Conservation (phyloP, 176 grass and related monocot genomes). For the Ensete glaucum region DNA sequence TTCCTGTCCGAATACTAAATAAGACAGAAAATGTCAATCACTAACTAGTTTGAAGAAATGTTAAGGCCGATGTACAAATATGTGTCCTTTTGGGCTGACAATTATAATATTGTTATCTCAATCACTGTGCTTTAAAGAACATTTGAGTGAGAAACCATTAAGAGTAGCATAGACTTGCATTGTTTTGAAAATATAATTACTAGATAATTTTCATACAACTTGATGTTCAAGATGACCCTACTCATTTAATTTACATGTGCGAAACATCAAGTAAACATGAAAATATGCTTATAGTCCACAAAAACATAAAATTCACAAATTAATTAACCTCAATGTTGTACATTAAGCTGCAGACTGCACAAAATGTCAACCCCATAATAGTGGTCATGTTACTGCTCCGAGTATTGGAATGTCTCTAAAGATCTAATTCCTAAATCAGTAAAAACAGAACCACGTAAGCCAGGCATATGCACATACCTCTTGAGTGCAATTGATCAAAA, state of each 20-base stretch:
- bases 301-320: no score
- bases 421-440: background rate
- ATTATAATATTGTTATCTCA: background rate
- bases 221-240: background rate
- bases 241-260: background rate
- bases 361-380: no score
- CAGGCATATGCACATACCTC: constrained; percentile 5
- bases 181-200: background rate
- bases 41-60: no score
- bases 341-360: no score
- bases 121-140: background rate
- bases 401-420: background rate
- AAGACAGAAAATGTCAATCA: no score
- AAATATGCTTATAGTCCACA: background rate
- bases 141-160: background rate
- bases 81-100: background rate
- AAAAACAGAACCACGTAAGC: background rate
- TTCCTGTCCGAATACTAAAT: no score
- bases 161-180: background rate
- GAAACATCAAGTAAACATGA: background rate
- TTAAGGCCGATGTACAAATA: background rate
- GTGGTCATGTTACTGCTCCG: no score
- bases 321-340: no score
- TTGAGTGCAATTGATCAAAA: background rate
- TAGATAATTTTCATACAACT: background rate